Conservation (phyloP, 495 filamentous ascomycete genomes). For the Penicillium coprophilum region DNA sequence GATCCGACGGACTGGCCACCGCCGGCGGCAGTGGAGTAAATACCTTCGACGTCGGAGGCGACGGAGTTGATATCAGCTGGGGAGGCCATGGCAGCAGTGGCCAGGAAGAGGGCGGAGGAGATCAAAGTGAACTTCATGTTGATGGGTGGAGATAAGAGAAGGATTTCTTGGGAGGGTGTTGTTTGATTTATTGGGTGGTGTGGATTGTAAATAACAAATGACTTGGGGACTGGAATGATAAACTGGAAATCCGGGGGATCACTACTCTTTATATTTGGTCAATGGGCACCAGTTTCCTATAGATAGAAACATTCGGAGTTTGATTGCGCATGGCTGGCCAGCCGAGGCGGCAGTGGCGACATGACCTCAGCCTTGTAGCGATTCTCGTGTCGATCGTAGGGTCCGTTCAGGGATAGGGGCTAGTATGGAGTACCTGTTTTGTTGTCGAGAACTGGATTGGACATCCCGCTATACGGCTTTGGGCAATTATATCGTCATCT, state of each 20-base stretch:
- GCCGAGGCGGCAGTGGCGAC: conserved; percentile 14
- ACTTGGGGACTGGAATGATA: conserved; percentile 1
- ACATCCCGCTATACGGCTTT: neutral
- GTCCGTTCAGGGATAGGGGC: conserved; percentile 5
- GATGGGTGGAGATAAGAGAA: conserved; percentile 1
- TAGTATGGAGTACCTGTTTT: neutral
- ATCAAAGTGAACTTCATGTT: conserved; percentile 34
- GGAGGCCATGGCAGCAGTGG: conserved; percentile 22
- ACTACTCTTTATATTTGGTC: conserved; percentile 9
- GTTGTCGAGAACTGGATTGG: neutral
- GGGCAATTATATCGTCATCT: conserved; percentile 18
- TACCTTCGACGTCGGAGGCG: conserved; percentile 16
- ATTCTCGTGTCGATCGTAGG: conserved; percentile 14
- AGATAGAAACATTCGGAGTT: conserved; percentile 18
- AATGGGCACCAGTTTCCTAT: conserved; percentile 8
- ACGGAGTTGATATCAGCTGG: conserved; percentile 20
- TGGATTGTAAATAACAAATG: neutral
- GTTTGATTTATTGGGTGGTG: neutral
- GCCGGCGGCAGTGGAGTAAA: conserved; percentile 4
- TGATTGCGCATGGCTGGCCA: conserved; percentile 6
- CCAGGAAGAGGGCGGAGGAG: conserved; percentile 28
- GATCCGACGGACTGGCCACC: conserved; percentile 12
- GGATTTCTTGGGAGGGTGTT: neutral
- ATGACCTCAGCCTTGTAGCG: conserved; percentile 17
- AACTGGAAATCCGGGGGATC: conserved; percentile 5